Conservation (phyloP, 2,329 filamentous ascomycete species). For the Ophiostoma triangulosporum region DNA sequence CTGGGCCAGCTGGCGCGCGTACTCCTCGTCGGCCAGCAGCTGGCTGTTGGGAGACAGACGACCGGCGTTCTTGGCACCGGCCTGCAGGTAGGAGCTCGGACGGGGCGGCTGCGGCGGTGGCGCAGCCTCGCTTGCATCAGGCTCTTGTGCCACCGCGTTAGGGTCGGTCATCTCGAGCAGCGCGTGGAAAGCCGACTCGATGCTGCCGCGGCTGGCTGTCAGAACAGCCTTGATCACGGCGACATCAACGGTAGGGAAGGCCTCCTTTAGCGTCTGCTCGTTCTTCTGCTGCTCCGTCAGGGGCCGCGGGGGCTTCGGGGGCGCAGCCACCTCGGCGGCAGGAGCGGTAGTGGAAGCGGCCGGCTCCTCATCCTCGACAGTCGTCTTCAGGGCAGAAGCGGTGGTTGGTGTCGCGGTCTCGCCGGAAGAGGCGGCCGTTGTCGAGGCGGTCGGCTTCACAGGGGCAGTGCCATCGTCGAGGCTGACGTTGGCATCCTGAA, state of each 20-base stretch:
- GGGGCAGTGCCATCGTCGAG: conserved; percentile 27
- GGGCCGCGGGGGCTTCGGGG: conserved; percentile 75
- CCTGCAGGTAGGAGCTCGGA: conserved; percentile 38
- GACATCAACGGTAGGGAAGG: conserved; percentile 73
- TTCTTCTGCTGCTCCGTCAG: conserved; percentile 71
- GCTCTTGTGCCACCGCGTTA: conserved; percentile 34
- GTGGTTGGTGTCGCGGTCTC: conserved; percentile 22
- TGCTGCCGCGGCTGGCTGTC: conserved; percentile 68
- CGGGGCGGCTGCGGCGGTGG: conserved; percentile 71
- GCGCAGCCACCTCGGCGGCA: conserved; percentile 30
- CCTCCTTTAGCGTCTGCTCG: conserved; percentile 78
- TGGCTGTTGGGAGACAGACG: conserved; percentile 56
- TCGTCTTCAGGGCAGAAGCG: conserved; percentile 17
- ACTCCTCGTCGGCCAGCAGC: conserved; percentile 79
- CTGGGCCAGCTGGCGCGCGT: conserved; percentile 80
- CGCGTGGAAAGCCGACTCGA: conserved; percentile 93
- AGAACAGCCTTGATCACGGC: conserved; percentile 79
- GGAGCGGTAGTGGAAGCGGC: conserved; percentile 17
- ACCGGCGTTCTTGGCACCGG: conserved; percentile 54
- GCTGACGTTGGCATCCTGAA: conserved; percentile 44
- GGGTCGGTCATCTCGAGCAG: conserved; percentile 77
- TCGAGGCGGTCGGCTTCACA: conserved; percentile 13
- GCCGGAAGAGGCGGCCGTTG: conserved; percentile 12
- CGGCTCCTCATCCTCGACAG: conserved; percentile 6
- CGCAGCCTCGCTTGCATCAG: conserved; percentile 31